Percentiles rank a stretch among this genome's conserved stretches.
Evolutionary conservation across 176 grass and related monocot species (phyloP).

Genomic region (Olyra latifolia): DNA sequence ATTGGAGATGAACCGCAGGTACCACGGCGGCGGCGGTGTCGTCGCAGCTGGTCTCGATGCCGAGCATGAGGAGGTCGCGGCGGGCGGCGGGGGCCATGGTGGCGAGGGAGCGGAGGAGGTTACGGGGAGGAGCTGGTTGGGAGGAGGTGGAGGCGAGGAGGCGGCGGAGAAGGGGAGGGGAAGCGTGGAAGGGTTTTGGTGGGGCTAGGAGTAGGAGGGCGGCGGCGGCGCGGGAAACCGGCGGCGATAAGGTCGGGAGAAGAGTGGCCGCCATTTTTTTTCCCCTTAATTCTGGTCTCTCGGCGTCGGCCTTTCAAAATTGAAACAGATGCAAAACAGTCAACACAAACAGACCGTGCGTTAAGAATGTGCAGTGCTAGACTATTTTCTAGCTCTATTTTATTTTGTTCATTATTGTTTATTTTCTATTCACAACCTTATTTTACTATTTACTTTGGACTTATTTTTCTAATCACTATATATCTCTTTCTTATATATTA

Average conservation of each 20-base stretch:
- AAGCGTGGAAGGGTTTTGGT: neutral
- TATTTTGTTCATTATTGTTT: too few relatives aligned
- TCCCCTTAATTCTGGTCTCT: slow-evolving; percentile 6
- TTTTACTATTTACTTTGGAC: too few relatives aligned
- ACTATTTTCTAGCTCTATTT: too few relatives aligned
- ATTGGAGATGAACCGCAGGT: neutral
- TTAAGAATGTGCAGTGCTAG: too few relatives aligned
- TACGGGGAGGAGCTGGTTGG: neutral
- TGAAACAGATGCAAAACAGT: too few relatives aligned
- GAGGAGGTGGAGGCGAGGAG: neutral
- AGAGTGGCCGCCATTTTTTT: slow-evolving; percentile 59
- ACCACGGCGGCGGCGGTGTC: slow-evolving; percentile 88
- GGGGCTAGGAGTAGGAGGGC: slow-evolving; percentile 30
- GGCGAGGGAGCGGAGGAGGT: neutral
- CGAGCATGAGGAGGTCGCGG: slow-evolving; percentile 67
- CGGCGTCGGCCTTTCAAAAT: neutral
- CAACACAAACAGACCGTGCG: too few relatives aligned
- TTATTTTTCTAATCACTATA: too few relatives aligned
- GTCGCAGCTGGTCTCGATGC: slow-evolving; percentile 95
- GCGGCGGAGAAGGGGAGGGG: neutral
- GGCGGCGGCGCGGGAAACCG: slow-evolving; percentile 47
- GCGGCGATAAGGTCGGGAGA: slow-evolving; percentile 50
- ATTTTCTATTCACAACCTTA: too few relatives aligned
- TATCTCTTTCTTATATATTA: too few relatives aligned
- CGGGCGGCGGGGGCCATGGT: slow-evolving; percentile 22